Base-by-base conservation (phyloP, 148 eudicot species). In the Rhododendron simsii region DNA sequence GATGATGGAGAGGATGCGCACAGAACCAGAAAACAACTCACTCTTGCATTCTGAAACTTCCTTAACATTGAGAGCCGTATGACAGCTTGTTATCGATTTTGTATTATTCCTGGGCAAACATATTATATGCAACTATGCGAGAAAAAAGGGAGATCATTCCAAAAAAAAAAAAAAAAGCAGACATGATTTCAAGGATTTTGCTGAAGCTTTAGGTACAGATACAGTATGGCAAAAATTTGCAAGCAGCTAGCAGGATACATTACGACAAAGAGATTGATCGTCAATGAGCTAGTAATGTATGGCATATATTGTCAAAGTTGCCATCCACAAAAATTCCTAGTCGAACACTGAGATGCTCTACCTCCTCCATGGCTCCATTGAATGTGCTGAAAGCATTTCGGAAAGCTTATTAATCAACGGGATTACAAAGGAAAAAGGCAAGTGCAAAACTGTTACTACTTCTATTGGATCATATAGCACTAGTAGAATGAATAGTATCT, bases 281-380 rank as follows among this genome's bases (percentile, higher is more conserved):
- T 13, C 57, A 11, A 51, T 9, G 84, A 35, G 51, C n/a, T 23
- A 5, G 12, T 39, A 23, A 14, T 2, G 5, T 82, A 7, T 45
- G 48, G 55, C 84, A 82, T 61, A n/a, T 5, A 82, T 37, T 14
- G 45, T 26, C 13, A 53, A 50, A 33, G 83, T 10, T 53, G n/a
- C 98, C 98, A 90, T 94, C 98, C 47, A 96, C 98, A 79, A 94
- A 96, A 83, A 96, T 93, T 85, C 98, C 98, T 59, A 96, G 90
- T 73, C 98, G 91, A 82, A 92, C 98, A 89, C 98, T 94, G 30
- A 96, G 89, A 86, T 91, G 95, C 87, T 96, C 98, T 39, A 98
- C 98, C 89, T 96, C 98, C 87, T 94, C 98, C 39, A 37, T 37
- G 39, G 39, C 39, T 37, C 39, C 98, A 94, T 96, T 9, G 98